Conservation (phyloP, 192 early-diverging fungal species). For the Rhizophagus sp. region DNA sequence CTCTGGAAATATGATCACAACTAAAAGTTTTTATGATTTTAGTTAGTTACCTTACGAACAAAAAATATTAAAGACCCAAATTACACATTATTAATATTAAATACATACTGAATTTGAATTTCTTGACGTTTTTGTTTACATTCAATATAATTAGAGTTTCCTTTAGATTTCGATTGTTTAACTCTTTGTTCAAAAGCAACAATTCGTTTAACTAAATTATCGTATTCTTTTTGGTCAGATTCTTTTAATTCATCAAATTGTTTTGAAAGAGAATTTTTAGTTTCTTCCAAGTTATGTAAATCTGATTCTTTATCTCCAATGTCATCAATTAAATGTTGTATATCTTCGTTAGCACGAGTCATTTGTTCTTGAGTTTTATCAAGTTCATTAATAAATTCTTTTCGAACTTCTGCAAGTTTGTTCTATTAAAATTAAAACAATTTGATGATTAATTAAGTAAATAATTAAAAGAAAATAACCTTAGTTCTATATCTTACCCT, state of each 20-base stretch:
- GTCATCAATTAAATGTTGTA: conserved; percentile 1
- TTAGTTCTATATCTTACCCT: neutral
- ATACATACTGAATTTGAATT: conserved; percentile 18
- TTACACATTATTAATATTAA: neutral
- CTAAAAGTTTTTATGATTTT: neutral
- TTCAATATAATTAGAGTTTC: neutral
- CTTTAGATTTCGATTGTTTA: conserved; percentile 3
- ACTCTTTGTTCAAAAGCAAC: neutral
- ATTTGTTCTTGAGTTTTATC: conserved; percentile 19
- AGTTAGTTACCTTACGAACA: neutral
- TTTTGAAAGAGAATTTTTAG: neutral
- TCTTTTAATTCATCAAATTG: conserved; percentile 4
- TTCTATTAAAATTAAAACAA: neutral
- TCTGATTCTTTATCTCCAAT: conserved; percentile 5
- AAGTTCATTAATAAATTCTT: conserved; percentile 13
- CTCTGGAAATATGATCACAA: neutral
- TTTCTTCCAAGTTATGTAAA: conserved; percentile 9
- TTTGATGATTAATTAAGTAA: neutral
- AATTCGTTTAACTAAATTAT: neutral
- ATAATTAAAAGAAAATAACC: neutral
- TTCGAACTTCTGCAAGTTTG: neutral
- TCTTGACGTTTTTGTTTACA: conserved; percentile 20
- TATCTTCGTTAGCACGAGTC: conserved; percentile 1
- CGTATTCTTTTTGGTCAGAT: neutral
- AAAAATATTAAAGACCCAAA: neutral